Base-by-base conservation (phyloP, 352 stramenopile species). In the Phytophthora niederhauseri region DNA sequence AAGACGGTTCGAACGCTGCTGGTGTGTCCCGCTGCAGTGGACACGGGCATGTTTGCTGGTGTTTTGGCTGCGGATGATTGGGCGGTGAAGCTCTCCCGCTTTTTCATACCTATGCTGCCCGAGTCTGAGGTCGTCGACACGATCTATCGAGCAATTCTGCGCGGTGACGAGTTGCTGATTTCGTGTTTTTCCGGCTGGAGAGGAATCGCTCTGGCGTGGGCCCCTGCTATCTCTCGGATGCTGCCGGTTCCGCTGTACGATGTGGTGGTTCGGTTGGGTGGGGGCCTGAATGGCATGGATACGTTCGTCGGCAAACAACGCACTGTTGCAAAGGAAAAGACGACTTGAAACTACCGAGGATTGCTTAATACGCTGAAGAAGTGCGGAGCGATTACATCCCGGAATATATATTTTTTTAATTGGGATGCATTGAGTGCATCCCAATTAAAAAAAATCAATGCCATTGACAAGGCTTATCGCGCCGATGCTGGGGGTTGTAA, bases 21-120 rank as follows among this genome's bases (percentile, higher is more conserved):
- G 41, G 84, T 93, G 22, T 96, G 86, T 26, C 88, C 88, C 19
- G 85, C 79, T 41, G 82, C 75, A 24, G 77, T 96, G 28, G 73
- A 90, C 55, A 94, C 84, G 28, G 82, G 84, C 8, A 96, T 96
- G 88, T 96, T 96, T 62, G 68, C 67, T 6, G 86, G 88, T 0
- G 80, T 78, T 36, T 74, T 90, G 45, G 34, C 73, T 26, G 78
- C 76, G 11, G 50, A 76, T 6, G 59, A 77, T 38, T 85, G 72
- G 75, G 75, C 76, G 38, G 30, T 80, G 20, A 75, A 69, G 28
- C 64, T 78, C 24, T 72, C 66, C 20, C 69, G 69, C 26, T 61
- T 75, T 36, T 74, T 90, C 28, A 79, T 90, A 50, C 87, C 85
- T 3, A 77, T 84, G 49, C 70, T 91, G 6, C 48, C 72, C 8